Percentiles rank a stretch among this genome's conserved stretches.
Conservation (phyloP, 78 protist species). For the Speleostelium caveatum region DNA sequence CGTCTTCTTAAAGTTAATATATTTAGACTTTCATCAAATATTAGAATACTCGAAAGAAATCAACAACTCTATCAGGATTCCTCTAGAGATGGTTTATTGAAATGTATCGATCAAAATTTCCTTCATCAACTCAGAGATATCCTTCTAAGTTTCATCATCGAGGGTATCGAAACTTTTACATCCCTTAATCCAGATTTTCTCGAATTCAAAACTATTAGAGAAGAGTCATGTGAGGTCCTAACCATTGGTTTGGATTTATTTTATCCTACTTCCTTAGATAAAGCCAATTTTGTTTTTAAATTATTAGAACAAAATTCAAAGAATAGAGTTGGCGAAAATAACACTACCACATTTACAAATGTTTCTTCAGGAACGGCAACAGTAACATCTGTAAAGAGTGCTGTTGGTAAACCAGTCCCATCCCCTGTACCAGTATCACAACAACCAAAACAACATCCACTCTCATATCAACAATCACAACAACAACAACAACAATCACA, state of each 20-base stretch:
- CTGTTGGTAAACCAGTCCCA: neutral
- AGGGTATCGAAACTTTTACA: constrained; percentile 11
- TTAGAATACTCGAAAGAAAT: constrained; percentile 35
- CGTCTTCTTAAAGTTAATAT: constrained; percentile 74
- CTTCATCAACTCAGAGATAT: constrained; percentile 25
- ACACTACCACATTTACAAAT: neutral
- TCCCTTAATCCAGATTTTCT: neutral
- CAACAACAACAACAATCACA: too few relatives aligned
- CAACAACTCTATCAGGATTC: constrained; percentile 48
- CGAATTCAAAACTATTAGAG: constrained; percentile 32
- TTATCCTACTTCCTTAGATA: constrained; percentile 75
- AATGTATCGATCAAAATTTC: constrained; percentile 71
- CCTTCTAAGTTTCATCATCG: constrained; percentile 42
- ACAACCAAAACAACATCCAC: neutral
- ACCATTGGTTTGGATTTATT: constrained; percentile 83
- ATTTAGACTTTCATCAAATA: constrained; percentile 52
- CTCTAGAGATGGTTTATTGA: constrained; percentile 49
- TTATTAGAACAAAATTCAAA: constrained; percentile 54
- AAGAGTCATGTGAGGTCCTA: constrained; percentile 76
- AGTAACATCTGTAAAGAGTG: neutral
- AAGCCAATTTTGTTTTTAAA: constrained; percentile 67
- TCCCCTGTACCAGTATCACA: constrained; percentile 27
- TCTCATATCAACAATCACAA: neutral
- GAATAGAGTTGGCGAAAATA: neutral
- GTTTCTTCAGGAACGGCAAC: neutral